Base-by-base conservation (phyloP, 352 stramenopile species). In the Phytophthora sansomeana region DNA sequence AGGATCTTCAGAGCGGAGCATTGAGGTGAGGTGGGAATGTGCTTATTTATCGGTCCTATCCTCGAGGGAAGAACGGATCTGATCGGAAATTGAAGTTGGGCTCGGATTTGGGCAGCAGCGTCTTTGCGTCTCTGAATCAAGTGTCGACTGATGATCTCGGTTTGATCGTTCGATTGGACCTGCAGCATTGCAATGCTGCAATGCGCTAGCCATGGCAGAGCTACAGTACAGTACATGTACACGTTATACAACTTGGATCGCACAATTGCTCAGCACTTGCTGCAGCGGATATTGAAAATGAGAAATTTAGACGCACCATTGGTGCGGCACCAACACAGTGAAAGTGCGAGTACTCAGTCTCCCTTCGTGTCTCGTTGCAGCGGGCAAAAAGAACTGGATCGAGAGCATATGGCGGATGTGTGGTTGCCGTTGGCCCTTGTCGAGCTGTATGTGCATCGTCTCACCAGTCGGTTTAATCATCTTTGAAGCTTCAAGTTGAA, bases 401-500 rank as follows among this genome's bases (percentile, higher is more conserved):
- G 28, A 6, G 39, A 46, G 21, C 54, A 61, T 51, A 44, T 51
- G 53, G 39, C 28, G 26, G 52, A 51, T 61, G 53, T 21, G 54
- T 53, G 41, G 41, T 61, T 53, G 54, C 29, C 28, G 39, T 53
- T 52, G 33, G 16, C 28, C 16, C 41, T 24, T 28, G 39, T 24
- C 21, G 17, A 28, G 39, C n/a, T 39, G 33, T n/a, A n/a, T n/a
- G n/a, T n/a, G n/a, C n/a, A 11, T n/a, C 11, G 17, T 41, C 26
- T 58, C 36, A 38, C 51, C 30, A 58, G 36, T 58, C 51, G 51
- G 49, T 8, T 21, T 57, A 33, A 57, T 17, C 19, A 35, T 16
- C 16, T 43, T 21, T 43, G 8, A 7, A 43, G 36, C 36, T 49
- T 49, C 38, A 59, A 42, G 11, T 59, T 59, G 52, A 59, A 59